Conservation (phyloP, 768 basidiomycete species). For the Serendipita indica region DNA sequence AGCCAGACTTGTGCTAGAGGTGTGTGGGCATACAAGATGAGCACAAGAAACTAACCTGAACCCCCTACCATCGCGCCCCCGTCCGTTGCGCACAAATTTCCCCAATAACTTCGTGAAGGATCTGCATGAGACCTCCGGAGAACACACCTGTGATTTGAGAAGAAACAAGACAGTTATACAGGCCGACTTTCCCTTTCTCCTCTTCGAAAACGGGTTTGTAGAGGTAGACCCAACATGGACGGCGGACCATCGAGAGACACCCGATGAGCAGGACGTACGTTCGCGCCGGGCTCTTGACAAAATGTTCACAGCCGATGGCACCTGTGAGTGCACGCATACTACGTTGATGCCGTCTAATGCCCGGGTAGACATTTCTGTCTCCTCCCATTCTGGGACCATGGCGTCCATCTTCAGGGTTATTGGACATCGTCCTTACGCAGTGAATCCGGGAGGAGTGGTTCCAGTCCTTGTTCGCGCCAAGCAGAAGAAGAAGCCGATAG, state of each 20-base stretch:
- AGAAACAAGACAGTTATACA: constrained; percentile 35
- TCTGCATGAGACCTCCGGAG: constrained; percentile 48
- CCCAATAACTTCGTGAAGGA: constrained; percentile 28
- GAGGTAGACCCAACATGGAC: constrained; percentile 54
- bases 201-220: constrained; percentile 40
- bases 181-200: constrained; percentile 34
- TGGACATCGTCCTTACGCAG: constrained; percentile 29
- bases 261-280: constrained; percentile 31
- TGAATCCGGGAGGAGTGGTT: constrained; percentile 45
- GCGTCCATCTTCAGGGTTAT: constrained; percentile 37
- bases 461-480: not conserved
- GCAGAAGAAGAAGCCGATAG: not conserved
- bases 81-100: not conserved
- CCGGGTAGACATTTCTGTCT: constrained; percentile 45
- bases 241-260: constrained; percentile 38
- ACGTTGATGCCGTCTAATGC: not conserved
- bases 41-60: too few species aligned
- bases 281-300: constrained; percentile 38
- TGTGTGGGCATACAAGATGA: not conserved
- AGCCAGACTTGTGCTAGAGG: not conserved
- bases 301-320: constrained; percentile 33
- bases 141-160: constrained; percentile 60
- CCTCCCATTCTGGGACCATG: constrained; percentile 50
- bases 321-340: constrained; percentile 28
- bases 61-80: not conserved